Base-by-base conservation (phyloP, 164 flowering plant species). In the Cinnamomum chago region DNA sequence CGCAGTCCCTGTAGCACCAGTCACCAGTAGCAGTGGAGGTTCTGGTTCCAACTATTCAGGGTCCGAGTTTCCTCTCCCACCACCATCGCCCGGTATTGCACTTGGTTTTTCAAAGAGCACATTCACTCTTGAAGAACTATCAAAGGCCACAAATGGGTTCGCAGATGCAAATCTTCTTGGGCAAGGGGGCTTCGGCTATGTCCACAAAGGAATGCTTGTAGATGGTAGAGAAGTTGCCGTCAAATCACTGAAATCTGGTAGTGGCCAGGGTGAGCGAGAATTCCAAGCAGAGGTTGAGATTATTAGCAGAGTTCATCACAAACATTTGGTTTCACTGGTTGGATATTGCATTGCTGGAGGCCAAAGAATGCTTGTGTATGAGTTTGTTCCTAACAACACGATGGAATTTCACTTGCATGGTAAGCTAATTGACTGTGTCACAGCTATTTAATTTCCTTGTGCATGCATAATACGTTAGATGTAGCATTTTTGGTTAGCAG, bases 131-230 rank as follows among this genome's bases (percentile, higher is more conserved):
- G 97, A 95, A 72, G 99, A 95, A 76, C 76, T 95, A 74, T 87
- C 91, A 1, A 84, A 86, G 88, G 99, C 99, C 24, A 95, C 99
- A 1, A 86, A 93, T 80, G 96, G 96, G 20, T 95, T 95, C 82
- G 90, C 99, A 1, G 81, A 90, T 72, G 91, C 94, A 28, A 92
- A 95, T 75, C 89, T 95, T 28, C 89, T 95, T 70, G 99, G 99
- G 23, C 96, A 90, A 85, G 99, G 98, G 80, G 99, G 99, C 50
- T 95, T 95, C 86, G 99, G 99, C 62, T 93, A 90, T 86, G 99
- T 95, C 71, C 96, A 95, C 79, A 87, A 75, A 75, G 99, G 99
- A 47, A 74, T 93, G n/a, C 92, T 95, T 72, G 93, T 92, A 0
- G 90, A 90, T 80, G 98, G 98, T 22, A 93, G 89, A 78, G 98